Percentiles rank a stretch among this genome's conserved stretches.
phyloP scores from a whole-genome alignment of 495 filamentous ascomycete genomes.

The Neurospora discreta region DNA sequence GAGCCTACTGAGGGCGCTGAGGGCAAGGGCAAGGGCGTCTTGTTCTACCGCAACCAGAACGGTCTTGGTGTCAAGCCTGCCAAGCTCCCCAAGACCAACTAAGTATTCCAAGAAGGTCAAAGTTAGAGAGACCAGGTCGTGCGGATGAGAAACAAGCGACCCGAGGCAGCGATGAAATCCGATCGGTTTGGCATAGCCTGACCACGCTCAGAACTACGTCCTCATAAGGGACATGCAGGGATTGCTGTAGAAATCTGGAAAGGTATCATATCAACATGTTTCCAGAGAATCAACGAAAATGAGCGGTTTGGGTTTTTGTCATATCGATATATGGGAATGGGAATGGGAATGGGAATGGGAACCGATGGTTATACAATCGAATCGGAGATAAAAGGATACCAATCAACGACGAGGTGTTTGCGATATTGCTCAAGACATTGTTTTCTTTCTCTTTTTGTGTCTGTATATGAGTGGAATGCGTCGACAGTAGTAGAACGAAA shows the following conservation, averaged over 20 bases:
- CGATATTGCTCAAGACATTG: not conserved
- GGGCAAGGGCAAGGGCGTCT: slow-evolving; percentile 51
- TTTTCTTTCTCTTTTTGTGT: not conserved
- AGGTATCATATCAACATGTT: not conserved
- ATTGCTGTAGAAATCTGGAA: not conserved
- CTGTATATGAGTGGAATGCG: not conserved
- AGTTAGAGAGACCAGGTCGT: not conserved
- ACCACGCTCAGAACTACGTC: not conserved
- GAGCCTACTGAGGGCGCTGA: slow-evolving; percentile 54
- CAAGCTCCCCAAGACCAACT: slow-evolving; percentile 9
- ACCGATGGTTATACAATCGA: not conserved
- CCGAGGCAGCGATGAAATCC: not conserved
- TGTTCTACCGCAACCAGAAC: slow-evolving; percentile 72
- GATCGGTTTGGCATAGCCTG: not conserved
- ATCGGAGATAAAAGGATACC: not conserved
- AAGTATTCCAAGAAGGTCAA: not conserved
- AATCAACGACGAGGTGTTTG: not conserved
- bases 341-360: not conserved
- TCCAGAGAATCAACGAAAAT: not conserved
- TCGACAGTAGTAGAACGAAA: not conserved
- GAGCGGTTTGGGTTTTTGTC: not conserved
- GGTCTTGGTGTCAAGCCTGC: slow-evolving; percentile 53
- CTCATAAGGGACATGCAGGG: not conserved
- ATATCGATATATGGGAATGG: not conserved
- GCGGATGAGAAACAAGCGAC: not conserved